A percentile compares a stretch with the other conserved stretches of the same genome.
Evolutionary conservation across 2,329 filamentous ascomycete genomes (phyloP).

Genomic region (Lachnellula cervina): DNA sequence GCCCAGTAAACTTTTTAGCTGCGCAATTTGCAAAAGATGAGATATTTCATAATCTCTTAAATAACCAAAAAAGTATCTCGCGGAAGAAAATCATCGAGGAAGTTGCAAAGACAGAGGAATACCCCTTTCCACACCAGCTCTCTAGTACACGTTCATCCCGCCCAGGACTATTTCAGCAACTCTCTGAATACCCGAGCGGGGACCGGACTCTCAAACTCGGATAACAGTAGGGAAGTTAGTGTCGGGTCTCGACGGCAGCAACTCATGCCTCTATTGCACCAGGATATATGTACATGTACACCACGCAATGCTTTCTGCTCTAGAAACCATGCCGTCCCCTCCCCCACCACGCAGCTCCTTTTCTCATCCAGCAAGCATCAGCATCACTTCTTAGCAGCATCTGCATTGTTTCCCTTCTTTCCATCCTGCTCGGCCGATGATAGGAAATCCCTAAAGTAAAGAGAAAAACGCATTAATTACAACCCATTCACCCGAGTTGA

Average conservation of each 20-base stretch:
- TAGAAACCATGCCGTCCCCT: neutral
- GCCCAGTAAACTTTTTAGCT: too few relatives aligned
- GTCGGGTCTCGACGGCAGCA: neutral
- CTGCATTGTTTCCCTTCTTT: slow-evolving; percentile 12
- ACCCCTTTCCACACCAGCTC: too few relatives aligned
- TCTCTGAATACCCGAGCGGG: too few relatives aligned
- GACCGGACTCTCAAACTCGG: neutral
- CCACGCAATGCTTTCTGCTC: neutral
- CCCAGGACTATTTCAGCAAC: too few relatives aligned
- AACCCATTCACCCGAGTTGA: neutral
- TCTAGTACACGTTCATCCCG: too few relatives aligned
- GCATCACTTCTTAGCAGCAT: slow-evolving; percentile 10
- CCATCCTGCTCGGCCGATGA: slow-evolving; percentile 19
- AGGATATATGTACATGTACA: slow-evolving; percentile 16
- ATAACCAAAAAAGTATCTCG: too few relatives aligned
- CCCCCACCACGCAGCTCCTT: neutral
- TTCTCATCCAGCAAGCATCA: slow-evolving; percentile 1
- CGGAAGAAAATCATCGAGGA: too few relatives aligned
- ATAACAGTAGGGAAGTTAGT: neutral
- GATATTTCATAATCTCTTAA: too few relatives aligned
- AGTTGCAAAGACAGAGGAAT: too few relatives aligned
- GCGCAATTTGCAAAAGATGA: too few relatives aligned
- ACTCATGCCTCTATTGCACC: neutral
- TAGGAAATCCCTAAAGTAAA: slow-evolving; percentile 21
- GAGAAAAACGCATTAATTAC: slow-evolving; percentile 5